Conservation (phyloP, 495 filamentous ascomycete genomes). For the Annulohypoxylon moriforme region DNA sequence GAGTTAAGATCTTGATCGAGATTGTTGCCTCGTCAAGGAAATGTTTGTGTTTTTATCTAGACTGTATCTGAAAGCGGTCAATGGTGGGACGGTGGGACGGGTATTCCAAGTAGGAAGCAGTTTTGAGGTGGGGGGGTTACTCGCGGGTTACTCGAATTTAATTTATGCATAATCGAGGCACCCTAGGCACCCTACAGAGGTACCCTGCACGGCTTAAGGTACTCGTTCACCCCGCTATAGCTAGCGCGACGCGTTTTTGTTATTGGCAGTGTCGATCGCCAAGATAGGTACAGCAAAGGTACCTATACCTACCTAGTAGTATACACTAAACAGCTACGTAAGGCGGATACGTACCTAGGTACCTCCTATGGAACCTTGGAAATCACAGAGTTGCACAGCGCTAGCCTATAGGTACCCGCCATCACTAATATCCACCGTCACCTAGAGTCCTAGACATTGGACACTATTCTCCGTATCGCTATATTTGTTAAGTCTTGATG, state of each 20-base stretch:
- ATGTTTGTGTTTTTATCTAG: slow-evolving; percentile 25
- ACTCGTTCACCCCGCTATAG: background rate
- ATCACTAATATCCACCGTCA: background rate
- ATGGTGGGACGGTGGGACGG: slow-evolving; percentile 4
- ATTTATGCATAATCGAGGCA: background rate
- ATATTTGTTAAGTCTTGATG: background rate
- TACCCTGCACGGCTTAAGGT: background rate
- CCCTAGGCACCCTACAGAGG: background rate
- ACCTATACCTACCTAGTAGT: too few species aligned
- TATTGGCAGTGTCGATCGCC: slow-evolving; percentile 8
- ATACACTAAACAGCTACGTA: too few species aligned
- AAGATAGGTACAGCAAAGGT: background rate
- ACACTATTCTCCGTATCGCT: too few species aligned
- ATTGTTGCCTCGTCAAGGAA: slow-evolving; percentile 30
- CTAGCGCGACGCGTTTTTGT: slow-evolving; percentile 34
- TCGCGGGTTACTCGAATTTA: slow-evolving; percentile 3
- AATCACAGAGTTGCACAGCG: background rate
- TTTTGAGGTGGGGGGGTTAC: slow-evolving; percentile 10
- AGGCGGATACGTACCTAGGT: background rate
- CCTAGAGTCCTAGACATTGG: too few species aligned
- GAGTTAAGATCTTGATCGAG: background rate
- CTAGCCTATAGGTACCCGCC: too few species aligned
- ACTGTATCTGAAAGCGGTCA: slow-evolving; percentile 33
- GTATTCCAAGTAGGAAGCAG: background rate
- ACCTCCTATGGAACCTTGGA: background rate